Evolutionary conservation across 2,329 filamentous ascomycete species (phyloP).

Genomic region (Fusarium armeniacum): DNA sequence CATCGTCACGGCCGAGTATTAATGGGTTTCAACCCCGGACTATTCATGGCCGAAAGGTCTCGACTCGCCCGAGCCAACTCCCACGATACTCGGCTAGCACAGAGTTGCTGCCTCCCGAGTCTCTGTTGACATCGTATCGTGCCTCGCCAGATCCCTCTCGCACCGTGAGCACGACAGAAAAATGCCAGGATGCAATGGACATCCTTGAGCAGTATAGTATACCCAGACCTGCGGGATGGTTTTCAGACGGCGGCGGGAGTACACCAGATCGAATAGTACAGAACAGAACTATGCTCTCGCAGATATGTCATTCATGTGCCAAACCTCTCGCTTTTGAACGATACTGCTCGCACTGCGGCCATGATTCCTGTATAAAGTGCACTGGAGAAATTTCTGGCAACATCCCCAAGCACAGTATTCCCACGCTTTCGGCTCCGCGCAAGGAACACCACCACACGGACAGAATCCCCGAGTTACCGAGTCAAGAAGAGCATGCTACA

Average conservation of each 20-base stretch:
- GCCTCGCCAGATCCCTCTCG: constrained; percentile 42
- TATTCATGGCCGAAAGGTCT: neutral
- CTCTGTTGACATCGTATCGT: constrained; percentile 14
- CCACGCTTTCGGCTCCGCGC: constrained; percentile 4
- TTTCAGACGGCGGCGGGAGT: constrained; percentile 57
- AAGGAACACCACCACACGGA: constrained; percentile 17
- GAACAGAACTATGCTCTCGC: constrained; percentile 47
- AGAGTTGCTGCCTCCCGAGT: constrained; percentile 15
- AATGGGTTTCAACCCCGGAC: constrained; percentile 22
- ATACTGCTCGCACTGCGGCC: constrained; percentile 64
- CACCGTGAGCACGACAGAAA: constrained; percentile 54
- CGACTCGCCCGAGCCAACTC: neutral
- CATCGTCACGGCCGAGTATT: constrained; percentile 25
- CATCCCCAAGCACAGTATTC: constrained; percentile 6
- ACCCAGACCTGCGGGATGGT: constrained; percentile 61
- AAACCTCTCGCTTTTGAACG: constrained; percentile 56
- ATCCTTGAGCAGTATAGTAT: constrained; percentile 64
- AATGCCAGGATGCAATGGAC: constrained; percentile 60
- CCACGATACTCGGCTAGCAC: constrained; percentile 8
- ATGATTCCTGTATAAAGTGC: constrained; percentile 65
- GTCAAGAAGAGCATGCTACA: neutral
- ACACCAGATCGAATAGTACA: constrained; percentile 23
- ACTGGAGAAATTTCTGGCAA: constrained; percentile 53
- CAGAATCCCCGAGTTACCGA: constrained; percentile 9
- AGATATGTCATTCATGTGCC: constrained; percentile 66